These are phyloP conservation scores for Linnemannia hyalina DNA, from an alignment of 192 early-diverging fungal genomes.

Conservation along the genomic window DNA sequence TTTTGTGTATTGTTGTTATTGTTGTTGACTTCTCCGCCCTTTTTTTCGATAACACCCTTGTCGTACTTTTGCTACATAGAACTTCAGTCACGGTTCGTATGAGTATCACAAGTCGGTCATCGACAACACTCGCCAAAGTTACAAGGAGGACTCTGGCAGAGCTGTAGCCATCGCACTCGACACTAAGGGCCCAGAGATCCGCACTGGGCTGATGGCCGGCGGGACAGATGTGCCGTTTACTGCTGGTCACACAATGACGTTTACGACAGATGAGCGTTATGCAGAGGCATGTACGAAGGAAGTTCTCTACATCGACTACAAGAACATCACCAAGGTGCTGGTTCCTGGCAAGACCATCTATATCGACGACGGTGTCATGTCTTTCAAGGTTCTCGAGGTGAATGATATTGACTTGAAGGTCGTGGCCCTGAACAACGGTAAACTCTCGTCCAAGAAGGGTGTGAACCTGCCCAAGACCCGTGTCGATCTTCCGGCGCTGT, in stretches of 20 bases:
- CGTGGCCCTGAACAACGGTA: constrained; percentile 81
- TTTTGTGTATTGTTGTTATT: not conserved
- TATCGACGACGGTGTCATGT: constrained; percentile 94
- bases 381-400: constrained; percentile 89
- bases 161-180: constrained; percentile 81
- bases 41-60: not conserved
- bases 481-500: constrained; percentile 91
- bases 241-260: constrained; percentile 76
- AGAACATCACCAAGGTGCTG: constrained; percentile 79
- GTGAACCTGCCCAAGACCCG: constrained; percentile 90
- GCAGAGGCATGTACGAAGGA: constrained; percentile 66
- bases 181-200: constrained; percentile 87
- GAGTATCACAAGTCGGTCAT: constrained; percentile 80
- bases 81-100: constrained; percentile 51
- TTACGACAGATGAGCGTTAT: constrained; percentile 74
- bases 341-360: constrained; percentile 77
- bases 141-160: constrained; percentile 54
- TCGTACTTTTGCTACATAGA: constrained; percentile 3
- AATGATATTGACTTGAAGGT: constrained; percentile 65
- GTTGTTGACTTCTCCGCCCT: not conserved
- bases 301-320: constrained; percentile 81
- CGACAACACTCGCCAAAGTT: constrained; percentile 74
- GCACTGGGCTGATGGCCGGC: constrained; percentile 76
- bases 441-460: constrained; percentile 89
- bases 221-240: constrained; percentile 73